Conservation (phyloP, 495 filamentous ascomycete genomes). For the Neurospora terricola region DNA sequence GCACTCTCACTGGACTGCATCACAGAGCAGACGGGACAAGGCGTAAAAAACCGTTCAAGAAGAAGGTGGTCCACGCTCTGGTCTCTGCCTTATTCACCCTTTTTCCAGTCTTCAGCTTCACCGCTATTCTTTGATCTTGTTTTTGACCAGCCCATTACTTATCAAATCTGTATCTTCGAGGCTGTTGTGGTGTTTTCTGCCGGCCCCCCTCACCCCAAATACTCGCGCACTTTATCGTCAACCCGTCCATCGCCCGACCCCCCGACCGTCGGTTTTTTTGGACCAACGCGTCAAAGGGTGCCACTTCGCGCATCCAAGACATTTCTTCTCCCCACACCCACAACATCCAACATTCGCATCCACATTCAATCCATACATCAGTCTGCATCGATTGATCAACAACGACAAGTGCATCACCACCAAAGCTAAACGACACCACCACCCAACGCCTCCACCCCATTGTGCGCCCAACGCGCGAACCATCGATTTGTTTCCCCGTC, state of each 20-base stretch:
- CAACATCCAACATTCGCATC: not conserved
- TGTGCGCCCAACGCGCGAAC: not conserved
- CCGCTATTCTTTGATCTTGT: not conserved
- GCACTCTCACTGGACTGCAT: not conserved
- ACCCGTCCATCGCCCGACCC: not conserved
- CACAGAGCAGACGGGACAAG: not conserved
- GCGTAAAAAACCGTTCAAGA: not conserved
- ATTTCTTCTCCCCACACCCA: not conserved
- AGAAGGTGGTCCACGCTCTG: not conserved
- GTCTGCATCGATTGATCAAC: not conserved
- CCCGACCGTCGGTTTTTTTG: not conserved
- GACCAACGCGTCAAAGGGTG: not conserved
- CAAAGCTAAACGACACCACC: not conserved
- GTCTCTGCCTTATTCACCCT: not conserved
- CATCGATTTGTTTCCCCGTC: not conserved
- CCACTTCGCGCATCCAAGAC: not conserved
- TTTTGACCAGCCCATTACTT: not conserved
- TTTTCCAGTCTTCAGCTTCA: not conserved
- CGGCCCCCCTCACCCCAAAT: not conserved
- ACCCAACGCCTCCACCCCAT: not conserved
- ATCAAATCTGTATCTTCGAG: not conserved
- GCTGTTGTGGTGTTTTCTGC: not conserved
- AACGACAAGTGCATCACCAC: not conserved
- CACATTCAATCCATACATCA: not conserved
- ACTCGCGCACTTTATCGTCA: not conserved